These are phyloP conservation scores for Lactarius evosmus DNA, from an alignment of 768 basidiomycete genomes.

Conservation along the genomic window DNA sequence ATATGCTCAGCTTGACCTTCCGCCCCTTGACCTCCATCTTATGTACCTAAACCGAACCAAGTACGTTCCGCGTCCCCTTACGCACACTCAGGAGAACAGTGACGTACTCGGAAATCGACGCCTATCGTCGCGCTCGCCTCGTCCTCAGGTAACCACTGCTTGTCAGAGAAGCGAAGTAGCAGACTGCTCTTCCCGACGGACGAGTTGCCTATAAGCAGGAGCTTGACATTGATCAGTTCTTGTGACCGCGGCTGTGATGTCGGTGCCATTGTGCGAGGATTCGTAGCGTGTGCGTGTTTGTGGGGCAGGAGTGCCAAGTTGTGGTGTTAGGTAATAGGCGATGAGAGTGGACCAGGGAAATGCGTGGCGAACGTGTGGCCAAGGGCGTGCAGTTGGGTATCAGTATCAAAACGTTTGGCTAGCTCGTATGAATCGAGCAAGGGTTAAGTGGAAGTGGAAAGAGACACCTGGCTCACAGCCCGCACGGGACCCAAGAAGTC, in stretches of 20 bases:
- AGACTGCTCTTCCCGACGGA: slow-evolving; percentile 93
- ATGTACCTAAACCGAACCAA: slow-evolving; percentile 54
- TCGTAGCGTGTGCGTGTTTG: background rate
- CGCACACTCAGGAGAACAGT: background rate
- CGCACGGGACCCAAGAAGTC: background rate
- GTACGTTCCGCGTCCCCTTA: background rate
- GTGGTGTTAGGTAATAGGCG: background rate
- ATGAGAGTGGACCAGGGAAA: background rate
- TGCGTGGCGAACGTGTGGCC: background rate
- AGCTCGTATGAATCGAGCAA: no score
- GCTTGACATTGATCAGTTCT: slow-evolving; percentile 61
- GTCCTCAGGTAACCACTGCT: slow-evolving; percentile 91
- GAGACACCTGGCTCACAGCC: background rate
- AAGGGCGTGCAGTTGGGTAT: background rate
- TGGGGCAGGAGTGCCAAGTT: background rate
- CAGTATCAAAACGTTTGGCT: background rate
- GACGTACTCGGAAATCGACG: slow-evolving; percentile 77
- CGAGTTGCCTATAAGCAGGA: slow-evolving; percentile 82
- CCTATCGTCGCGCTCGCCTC: slow-evolving; percentile 84
- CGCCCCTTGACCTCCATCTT: slow-evolving; percentile 83
- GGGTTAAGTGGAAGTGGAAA: background rate
- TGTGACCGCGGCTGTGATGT: background rate
- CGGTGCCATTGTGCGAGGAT: slow-evolving; percentile 13
- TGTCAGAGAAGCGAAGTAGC: slow-evolving; percentile 91
- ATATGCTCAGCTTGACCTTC: slow-evolving; percentile 92